Evolutionary conservation across 2,329 filamentous ascomycete species (phyloP).

Genomic region (Curvularia hawaiiensis): DNA sequence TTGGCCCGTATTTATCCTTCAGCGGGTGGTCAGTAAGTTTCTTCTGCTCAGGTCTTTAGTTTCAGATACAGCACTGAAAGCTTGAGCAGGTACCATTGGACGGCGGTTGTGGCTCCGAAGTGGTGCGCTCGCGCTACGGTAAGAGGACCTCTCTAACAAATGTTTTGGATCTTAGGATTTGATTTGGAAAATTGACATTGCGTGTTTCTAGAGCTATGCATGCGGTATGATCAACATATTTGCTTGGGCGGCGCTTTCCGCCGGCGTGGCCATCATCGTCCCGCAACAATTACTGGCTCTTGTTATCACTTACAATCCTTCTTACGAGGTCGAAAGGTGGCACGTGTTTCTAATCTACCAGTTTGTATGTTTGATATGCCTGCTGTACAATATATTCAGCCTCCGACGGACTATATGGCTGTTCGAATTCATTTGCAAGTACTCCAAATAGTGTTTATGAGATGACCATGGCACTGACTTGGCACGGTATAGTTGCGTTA

Average conservation of each 20-base stretch:
- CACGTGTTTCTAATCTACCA: not conserved
- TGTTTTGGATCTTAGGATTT: not conserved
- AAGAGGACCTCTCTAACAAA: not conserved
- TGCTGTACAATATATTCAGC: not conserved
- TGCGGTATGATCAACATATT: conserved; percentile 3
- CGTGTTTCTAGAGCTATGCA: not conserved
- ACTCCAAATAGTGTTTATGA: not conserved
- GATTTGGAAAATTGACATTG: not conserved
- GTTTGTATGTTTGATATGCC: not conserved
- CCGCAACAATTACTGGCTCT: not conserved
- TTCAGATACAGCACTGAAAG: not conserved
- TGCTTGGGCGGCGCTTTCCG: not conserved
- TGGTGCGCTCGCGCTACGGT: not conserved
- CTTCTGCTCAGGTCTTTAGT: not conserved
- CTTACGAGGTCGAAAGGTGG: not conserved
- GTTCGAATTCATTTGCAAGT: not conserved
- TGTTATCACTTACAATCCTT: not conserved
- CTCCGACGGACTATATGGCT: not conserved
- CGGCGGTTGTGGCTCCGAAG: conserved; percentile 1
- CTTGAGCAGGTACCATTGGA: not conserved
- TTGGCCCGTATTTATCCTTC: not conserved
- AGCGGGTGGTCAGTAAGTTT: not conserved
- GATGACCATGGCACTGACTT: not conserved
- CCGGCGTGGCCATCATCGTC: not conserved
- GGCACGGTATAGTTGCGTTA: not conserved